Base-by-base conservation (phyloP, 805 yeast genomes). In the Debaryomyces maramus region DNA sequence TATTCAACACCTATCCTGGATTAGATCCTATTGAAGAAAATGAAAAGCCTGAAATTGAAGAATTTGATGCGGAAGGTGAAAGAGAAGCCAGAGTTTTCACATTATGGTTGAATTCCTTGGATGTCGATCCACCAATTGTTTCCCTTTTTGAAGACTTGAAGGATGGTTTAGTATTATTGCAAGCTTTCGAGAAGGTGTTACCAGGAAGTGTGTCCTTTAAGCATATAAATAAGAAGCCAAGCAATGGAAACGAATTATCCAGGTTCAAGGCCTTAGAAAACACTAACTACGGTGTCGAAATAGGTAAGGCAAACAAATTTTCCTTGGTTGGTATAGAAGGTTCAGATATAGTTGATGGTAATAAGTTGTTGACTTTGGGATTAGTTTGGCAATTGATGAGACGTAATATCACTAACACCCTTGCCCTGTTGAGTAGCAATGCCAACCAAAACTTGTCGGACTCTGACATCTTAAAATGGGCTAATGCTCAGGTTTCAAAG, bases 381-480 rank as follows among this genome's bases (percentile, higher is more conserved):
- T 76, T 93, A 40, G 97, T 91, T 27, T 93, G 99, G 99, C 99
- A 93, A 73, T 77, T 93, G 58, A 93, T 93, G 99, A 82, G 99
- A 63, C 80, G 96, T 63, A 93, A 93, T 66, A 95, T 93, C 54
- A 83, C 83, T 45, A 78, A 82, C 51, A 93, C 99, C 2, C 76
- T 93, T 58, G 75, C 84, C 37, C 75, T 80, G 30, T 72, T 93
- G 48, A 70, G 81, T 43, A 78, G 80, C 41, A 95, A 95, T 46
- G 77, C 79, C 53, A 89, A 84, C 48, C 48, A 47, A 30, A 43
- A 48, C 21, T 69, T 90, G 51, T 67, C 87, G 15, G 99, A 93
- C 68, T 44, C 80, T 23, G 97, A 93, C 60, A 90, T 93, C 32
- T 75, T 93, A 61, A 80, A 77, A 58, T 93, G 99, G 99, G 98